phyloP scores from a whole-genome alignment of 176 grass and related monocot genomes.

The Elymus sibiricus region DNA sequence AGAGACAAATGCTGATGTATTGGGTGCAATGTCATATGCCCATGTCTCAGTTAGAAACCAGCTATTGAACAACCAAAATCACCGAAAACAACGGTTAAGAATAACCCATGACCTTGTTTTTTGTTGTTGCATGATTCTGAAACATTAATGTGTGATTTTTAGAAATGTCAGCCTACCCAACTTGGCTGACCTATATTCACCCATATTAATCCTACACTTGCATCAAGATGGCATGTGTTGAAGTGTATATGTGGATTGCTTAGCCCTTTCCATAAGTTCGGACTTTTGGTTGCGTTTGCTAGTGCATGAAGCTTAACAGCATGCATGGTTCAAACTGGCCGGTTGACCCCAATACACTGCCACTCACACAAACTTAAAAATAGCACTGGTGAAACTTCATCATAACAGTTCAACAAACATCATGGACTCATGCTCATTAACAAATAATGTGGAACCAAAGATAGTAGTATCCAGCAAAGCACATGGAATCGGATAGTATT shows the following conservation, averaged over 20 bases:
- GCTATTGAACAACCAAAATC: background rate
- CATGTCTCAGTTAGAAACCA: background rate
- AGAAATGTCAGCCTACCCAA: background rate
- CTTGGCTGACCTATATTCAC: background rate
- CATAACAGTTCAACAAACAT: background rate
- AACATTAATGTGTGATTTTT: background rate
- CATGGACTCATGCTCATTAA: background rate
- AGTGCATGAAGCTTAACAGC: no score
- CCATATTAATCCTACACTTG: background rate
- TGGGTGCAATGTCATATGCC: background rate
- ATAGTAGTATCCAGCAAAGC: background rate
- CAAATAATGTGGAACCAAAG: background rate
- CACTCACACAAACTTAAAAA: background rate
- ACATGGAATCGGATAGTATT: background rate
- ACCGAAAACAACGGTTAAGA: background rate
- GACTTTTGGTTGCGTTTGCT: no score
- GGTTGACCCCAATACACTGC: background rate
- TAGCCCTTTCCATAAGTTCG: no score
- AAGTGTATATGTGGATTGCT: no score
- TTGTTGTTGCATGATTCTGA: background rate
- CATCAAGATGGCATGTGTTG: background rate
- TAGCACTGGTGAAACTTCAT: background rate
- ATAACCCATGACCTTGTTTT: background rate
- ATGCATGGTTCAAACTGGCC: slow-evolving; percentile 6
- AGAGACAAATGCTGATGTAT: background rate